These are phyloP conservation scores for Whalleya microplaca DNA, from an alignment of 2,329 filamentous ascomycete species.

Conservation along the genomic window DNA sequence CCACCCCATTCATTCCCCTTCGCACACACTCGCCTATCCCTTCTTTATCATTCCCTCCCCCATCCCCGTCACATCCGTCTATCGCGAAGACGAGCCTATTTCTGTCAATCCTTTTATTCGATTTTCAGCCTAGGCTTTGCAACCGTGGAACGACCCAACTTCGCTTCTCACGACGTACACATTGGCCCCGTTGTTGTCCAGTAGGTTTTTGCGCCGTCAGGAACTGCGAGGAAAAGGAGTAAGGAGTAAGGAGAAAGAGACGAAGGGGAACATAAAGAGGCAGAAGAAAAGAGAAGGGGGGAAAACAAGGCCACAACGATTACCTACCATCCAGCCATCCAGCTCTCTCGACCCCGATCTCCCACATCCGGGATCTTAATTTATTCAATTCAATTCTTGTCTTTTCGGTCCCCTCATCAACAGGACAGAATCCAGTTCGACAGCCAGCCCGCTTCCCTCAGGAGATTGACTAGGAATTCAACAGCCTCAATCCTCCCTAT, in stretches of 20 bases:
- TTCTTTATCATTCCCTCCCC: constrained; percentile 6
- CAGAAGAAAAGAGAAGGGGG: constrained; percentile 1
- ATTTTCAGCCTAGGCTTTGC: constrained; percentile 31
- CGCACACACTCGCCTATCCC: constrained; percentile 3
- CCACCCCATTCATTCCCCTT: constrained; percentile 11
- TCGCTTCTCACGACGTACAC: constrained; percentile 31
- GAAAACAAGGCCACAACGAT: background rate
- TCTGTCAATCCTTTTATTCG: constrained; percentile 30
- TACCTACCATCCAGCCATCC: background rate
- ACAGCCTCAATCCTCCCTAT: constrained; percentile 15
- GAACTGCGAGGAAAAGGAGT: constrained; percentile 30
- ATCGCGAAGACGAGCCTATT: constrained; percentile 32
- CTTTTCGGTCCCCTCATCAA: constrained; percentile 4
- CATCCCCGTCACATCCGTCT: constrained; percentile 9
- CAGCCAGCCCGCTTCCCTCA: constrained; percentile 1
- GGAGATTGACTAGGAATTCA: constrained; percentile 7
- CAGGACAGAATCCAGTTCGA: constrained; percentile 3
- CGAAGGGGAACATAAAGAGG: constrained; percentile 1
- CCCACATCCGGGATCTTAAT: constrained; percentile 17
- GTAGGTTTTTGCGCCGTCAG: constrained; percentile 28
- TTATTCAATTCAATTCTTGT: constrained; percentile 9
- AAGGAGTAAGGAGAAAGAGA: constrained; percentile 5
- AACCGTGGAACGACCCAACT: constrained; percentile 30
- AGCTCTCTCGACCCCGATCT: constrained; percentile 5
- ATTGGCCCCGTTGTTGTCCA: constrained; percentile 23